These are phyloP conservation scores for Coemansia sp. DNA, from an alignment of 192 early-diverging fungal species.

Conservation along the genomic window DNA sequence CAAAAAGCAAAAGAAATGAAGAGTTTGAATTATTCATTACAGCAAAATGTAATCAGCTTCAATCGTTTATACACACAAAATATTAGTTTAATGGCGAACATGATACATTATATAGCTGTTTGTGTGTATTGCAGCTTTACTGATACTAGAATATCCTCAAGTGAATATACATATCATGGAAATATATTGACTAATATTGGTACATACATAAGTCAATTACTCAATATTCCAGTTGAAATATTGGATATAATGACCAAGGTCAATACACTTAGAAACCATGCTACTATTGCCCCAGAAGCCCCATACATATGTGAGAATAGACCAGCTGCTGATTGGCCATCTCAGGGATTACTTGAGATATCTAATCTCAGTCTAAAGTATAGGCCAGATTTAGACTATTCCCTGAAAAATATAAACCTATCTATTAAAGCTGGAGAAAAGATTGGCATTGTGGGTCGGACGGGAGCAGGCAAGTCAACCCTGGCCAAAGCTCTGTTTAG, in stretches of 20 bases:
- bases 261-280: slow-evolving; percentile 58
- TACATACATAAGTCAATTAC: background rate
- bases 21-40: too few relatives aligned
- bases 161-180: background rate
- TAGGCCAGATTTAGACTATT: slow-evolving; percentile 22
- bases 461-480: slow-evolving; percentile 63
- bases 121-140: background rate
- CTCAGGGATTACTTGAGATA: slow-evolving; percentile 40
- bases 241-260: background rate
- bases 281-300: slow-evolving; percentile 51
- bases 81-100: background rate
- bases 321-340: slow-evolving; percentile 53
- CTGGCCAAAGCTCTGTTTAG: slow-evolving; percentile 58
- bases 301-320: slow-evolving; percentile 16
- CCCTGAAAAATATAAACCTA: slow-evolving; percentile 40
- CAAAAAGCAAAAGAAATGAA: too few relatives aligned
- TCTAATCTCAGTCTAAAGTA: slow-evolving; percentile 39
- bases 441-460: slow-evolving; percentile 56
- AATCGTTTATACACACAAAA: background rate
- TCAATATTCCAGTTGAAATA: background rate
- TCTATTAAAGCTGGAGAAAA: slow-evolving; percentile 53
- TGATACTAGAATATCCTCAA: background rate
- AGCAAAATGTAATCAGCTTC: too few relatives aligned
- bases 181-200: background rate
- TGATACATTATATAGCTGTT: background rate